These are phyloP conservation scores for Collybiopsis confluens DNA, from an alignment of 768 basidiomycete genomes.

Conservation along the genomic window DNA sequence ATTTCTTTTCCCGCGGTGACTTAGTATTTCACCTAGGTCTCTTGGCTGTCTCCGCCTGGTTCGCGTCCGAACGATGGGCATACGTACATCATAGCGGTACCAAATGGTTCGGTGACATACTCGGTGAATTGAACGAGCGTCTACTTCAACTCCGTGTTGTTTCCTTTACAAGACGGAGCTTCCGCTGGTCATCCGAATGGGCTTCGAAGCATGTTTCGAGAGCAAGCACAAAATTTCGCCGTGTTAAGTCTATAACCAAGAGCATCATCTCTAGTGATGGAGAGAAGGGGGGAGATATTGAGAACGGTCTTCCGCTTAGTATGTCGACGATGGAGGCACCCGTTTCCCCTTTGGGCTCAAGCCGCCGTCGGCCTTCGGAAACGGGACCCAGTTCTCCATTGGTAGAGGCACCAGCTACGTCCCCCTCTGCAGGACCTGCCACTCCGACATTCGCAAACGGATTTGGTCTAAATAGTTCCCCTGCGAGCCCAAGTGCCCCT, in stretches of 20 bases:
- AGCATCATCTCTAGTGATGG: constrained; percentile 19
- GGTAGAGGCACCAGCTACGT: background rate
- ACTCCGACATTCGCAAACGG: background rate
- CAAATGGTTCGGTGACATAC: constrained; percentile 66
- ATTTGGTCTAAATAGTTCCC: background rate
- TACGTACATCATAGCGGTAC: constrained; percentile 59
- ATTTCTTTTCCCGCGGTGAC: too few relatives aligned
- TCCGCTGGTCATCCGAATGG: constrained; percentile 11
- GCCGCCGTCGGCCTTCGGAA: constrained; percentile 4
- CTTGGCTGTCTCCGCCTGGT: constrained; percentile 69
- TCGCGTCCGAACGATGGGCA: constrained; percentile 65
- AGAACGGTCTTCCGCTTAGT: constrained; percentile 22
- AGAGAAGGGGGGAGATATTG: constrained; percentile 23
- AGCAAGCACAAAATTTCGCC: constrained; percentile 15
- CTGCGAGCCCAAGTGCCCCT: background rate
- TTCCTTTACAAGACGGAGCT: constrained; percentile 1
- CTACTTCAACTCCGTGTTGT: constrained; percentile 29
- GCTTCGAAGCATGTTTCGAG: constrained; percentile 15
- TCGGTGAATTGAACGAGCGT: constrained; percentile 39
- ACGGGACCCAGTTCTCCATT: background rate
- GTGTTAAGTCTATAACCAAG: constrained; percentile 21
- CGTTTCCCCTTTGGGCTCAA: background rate
- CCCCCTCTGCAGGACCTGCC: constrained; percentile 20
- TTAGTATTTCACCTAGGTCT: constrained; percentile 27
- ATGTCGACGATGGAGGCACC: constrained; percentile 4